These are phyloP conservation scores for Hyaloperonospora brassicae DNA, from an alignment of 352 stramenopile genomes.

Conservation along the genomic window DNA sequence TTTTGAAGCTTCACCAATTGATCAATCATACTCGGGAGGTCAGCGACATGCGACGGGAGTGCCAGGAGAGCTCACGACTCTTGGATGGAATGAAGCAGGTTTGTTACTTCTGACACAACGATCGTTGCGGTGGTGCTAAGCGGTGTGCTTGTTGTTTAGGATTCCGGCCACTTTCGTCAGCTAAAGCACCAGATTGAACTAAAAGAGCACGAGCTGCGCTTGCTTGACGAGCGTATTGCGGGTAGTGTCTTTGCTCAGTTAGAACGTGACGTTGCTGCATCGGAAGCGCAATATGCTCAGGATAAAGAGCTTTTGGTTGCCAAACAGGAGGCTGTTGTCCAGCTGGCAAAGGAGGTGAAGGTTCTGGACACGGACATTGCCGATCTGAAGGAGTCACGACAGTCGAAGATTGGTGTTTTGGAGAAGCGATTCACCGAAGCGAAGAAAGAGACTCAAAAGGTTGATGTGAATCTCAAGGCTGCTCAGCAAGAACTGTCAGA, in stretches of 20 bases:
- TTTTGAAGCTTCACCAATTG: conserved; percentile 75
- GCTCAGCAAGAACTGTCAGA: conserved; percentile 67
- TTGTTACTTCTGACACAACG: conserved; percentile 1
- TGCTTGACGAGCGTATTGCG: conserved; percentile 76
- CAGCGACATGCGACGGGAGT: conserved; percentile 59
- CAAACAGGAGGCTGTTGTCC: conserved; percentile 61
- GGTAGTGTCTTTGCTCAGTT: conserved; percentile 73
- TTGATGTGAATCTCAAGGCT: conserved; percentile 47
- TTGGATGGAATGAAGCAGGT: conserved; percentile 70
- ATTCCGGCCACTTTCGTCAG: conserved; percentile 64
- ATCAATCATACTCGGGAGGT: conserved; percentile 65
- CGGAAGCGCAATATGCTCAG: conserved; percentile 65
- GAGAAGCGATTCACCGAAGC: conserved; percentile 66
- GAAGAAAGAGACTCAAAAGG: conserved; percentile 69
- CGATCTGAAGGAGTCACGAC: conserved; percentile 70
- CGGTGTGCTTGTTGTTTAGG: conserved; percentile 23
- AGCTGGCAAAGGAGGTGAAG: conserved; percentile 70
- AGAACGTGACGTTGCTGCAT: conserved; percentile 56
- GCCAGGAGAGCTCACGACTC: conserved; percentile 45
- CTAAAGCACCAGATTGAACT: conserved; percentile 73
- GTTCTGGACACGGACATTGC: conserved; percentile 72
- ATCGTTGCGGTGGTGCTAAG: conserved; percentile 6
- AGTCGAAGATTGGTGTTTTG: conserved; percentile 72
- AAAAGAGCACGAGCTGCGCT: conserved; percentile 70
- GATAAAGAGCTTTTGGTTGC: conserved; percentile 51